Evolutionary conservation across 2,329 filamentous ascomycete species (phyloP), one percentile per base, ranked within the genome.

Genomic region (Sphaerulina populicola): DNA sequence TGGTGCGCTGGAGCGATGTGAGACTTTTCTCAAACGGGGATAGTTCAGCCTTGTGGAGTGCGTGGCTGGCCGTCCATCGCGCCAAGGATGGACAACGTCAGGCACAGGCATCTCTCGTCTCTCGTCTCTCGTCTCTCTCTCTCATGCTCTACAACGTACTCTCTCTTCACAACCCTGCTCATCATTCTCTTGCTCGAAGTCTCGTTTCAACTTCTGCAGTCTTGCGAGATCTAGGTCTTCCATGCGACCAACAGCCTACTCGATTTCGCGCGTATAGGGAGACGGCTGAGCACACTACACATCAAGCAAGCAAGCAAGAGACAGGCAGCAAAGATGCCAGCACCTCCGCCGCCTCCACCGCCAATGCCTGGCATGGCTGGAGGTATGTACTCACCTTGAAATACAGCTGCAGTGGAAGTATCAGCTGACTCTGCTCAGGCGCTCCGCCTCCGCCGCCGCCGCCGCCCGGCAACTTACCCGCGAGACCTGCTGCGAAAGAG

Each of bases 291-390:
- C 27, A 5, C 27, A 30, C 39, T 12, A 40, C 36, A 33, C 36
- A 6, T 35, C 36, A 40, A 14, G 40, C 35, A n/a, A 40, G 33
- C 7, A 35, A 10, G 8, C 12, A 12, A 29, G 23, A 27, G 23
- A 27, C 23, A 27, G 23, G 29, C 55, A 37, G 49, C 52, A 52
- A 41, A 41, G 21, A 60, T 60, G 53, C 63, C 72, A 62, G 78
- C 78, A 49, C 78, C 82, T 42, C 83, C 85, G 1, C 86, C 85
- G 1, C 86, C 85, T 36, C 67, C 67, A 42, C 85, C 82, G 43
- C 80, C 83, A 47, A 79, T 78, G 51, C 73, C 79, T 47, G 75
- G 74, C 56, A 74, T 69, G 18, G 69, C 74, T 62, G 81, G 79
- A 64, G 77, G 76, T 65, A 59, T 76, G 75, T 64, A 50, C 8